Base-by-base conservation (phyloP, 331 rosid genomes). In the Malus hybrid region DNA sequence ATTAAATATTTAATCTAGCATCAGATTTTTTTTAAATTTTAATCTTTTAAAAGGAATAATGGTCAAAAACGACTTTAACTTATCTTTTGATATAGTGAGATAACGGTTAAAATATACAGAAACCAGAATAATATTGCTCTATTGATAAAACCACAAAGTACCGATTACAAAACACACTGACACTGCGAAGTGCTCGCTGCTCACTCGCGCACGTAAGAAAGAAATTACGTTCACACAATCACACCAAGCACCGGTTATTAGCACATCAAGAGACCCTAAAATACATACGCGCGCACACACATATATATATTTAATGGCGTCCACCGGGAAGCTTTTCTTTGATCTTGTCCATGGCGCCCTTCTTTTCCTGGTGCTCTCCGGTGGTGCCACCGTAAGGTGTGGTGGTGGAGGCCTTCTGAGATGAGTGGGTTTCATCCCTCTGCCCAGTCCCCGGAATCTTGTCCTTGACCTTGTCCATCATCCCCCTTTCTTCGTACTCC, bases 251-350 rank as follows among this genome's bases (percentile, higher is more conserved):
- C 57, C 8, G 57, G n/a, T 52, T 52, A 52, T 52, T 52, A 18
- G 19, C 19, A 52, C 1, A 15, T 6, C 20, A 52, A 15, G 1
- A 18, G 44, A 36, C 44, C 44, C 44, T 36, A 36, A 10, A 36
- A 36, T 24, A 24, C 24, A 24, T 24, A 24, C 24, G 24, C 44
- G 0, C 42, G 10, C 10, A 7, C 42, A 36, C 10, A 33, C 6
- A 33, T 33, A 5, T 33, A 34, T 34, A 36, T 36, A 36, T 36
- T n/a, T 78, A 66, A 20, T 29, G 74, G 53, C 53, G 76, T n/a
- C 82, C 88, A 8, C 87, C 88, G 5, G 85, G 85, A 9, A 84
- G 82, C 83, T 84, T 81, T 24, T 81, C 85, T 62, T 84, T 84
- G 79, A 84, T 71, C 81, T 81, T 81, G 13, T 72, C 85, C 77